These are phyloP conservation scores for Fusarium pseudocircinatum DNA, from an alignment of 2,329 filamentous ascomycete species.

Conservation along the genomic window DNA sequence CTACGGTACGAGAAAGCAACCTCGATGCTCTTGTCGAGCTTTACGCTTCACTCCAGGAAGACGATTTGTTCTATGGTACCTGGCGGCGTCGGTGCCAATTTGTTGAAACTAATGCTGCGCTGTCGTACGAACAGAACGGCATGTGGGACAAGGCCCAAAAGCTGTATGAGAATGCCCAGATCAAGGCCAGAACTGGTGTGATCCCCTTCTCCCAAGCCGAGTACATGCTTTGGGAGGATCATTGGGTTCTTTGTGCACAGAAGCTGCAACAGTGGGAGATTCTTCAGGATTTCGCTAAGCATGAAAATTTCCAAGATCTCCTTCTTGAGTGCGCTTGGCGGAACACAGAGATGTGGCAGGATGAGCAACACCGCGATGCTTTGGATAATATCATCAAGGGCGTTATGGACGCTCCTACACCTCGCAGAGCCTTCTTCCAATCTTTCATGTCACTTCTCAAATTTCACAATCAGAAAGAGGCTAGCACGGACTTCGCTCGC, in stretches of 20 bases:
- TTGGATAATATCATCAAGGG: slow-evolving; percentile 95
- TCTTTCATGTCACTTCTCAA: slow-evolving; percentile 97
- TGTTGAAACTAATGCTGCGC: slow-evolving; percentile 94
- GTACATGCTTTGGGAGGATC: slow-evolving; percentile 99
- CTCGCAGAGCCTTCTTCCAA: slow-evolving; percentile 94
- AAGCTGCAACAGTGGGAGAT: slow-evolving; percentile 99
- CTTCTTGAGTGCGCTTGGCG: slow-evolving; percentile 96
- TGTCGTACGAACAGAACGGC: slow-evolving; percentile 98
- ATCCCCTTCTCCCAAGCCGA: slow-evolving; percentile 95
- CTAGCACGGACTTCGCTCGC: slow-evolving; percentile 80
- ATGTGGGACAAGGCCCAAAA: slow-evolving; percentile 99
- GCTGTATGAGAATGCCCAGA: slow-evolving; percentile 95
- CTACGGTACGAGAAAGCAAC: slow-evolving; percentile 89
- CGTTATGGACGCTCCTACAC: slow-evolving; percentile 96
- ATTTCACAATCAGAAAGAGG: slow-evolving; percentile 88
- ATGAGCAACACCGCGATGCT: slow-evolving; percentile 84
- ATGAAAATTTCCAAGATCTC: slow-evolving; percentile 98
- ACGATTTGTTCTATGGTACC: slow-evolving; percentile 96
- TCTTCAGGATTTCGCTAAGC: slow-evolving; percentile 95
- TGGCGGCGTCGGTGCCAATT: slow-evolving; percentile 96
- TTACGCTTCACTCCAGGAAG: slow-evolving; percentile 89
- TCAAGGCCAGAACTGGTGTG: slow-evolving; percentile 96
- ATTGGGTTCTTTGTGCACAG: slow-evolving; percentile 97
- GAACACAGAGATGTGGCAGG: slow-evolving; percentile 94
- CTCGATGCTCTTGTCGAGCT: slow-evolving; percentile 95